Evolutionary conservation across 225 moss, liverwort and hornwort species (phyloP).

Genomic region (Thuidium tamariscinum): DNA sequence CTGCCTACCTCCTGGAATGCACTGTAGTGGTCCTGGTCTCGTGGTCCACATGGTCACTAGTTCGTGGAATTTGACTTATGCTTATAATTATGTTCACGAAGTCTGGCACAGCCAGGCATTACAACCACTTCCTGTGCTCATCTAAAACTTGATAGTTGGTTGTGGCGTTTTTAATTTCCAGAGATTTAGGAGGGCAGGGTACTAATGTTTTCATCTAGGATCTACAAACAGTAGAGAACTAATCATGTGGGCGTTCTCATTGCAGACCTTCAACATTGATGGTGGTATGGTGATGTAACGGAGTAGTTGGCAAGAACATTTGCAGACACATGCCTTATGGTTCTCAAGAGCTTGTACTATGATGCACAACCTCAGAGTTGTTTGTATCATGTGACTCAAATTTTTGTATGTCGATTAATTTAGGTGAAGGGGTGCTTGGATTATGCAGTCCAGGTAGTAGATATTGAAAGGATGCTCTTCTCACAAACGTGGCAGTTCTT

Average conservation of each 20-base stretch:
- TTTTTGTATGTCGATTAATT: background rate
- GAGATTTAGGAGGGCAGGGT: background rate
- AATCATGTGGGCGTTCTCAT: background rate
- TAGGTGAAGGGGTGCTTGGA: background rate
- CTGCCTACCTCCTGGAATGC: background rate
- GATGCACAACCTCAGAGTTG: background rate
- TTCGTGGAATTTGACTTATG: background rate
- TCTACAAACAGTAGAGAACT: background rate
- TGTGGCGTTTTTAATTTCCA: background rate
- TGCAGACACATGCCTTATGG: background rate
- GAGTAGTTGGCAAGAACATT: background rate
- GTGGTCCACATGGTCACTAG: background rate
- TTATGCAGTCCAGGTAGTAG: background rate
- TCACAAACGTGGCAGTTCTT: background rate
- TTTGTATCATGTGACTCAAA: constrained; percentile 5
- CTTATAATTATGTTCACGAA: background rate
- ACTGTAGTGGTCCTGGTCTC: background rate
- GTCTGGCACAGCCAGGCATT: background rate
- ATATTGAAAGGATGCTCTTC: background rate
- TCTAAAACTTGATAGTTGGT: background rate
- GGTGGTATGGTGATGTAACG: constrained; percentile 79
- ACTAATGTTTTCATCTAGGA: background rate
- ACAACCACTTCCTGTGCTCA: background rate
- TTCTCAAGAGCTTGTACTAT: background rate
- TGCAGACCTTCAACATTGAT: constrained; percentile 74